A percentile compares a stretch with the other conserved stretches of the same genome.
Evolutionary conservation across 2,329 filamentous ascomycete species (phyloP).

Genomic region (Hypoxylon rubiginosum): DNA sequence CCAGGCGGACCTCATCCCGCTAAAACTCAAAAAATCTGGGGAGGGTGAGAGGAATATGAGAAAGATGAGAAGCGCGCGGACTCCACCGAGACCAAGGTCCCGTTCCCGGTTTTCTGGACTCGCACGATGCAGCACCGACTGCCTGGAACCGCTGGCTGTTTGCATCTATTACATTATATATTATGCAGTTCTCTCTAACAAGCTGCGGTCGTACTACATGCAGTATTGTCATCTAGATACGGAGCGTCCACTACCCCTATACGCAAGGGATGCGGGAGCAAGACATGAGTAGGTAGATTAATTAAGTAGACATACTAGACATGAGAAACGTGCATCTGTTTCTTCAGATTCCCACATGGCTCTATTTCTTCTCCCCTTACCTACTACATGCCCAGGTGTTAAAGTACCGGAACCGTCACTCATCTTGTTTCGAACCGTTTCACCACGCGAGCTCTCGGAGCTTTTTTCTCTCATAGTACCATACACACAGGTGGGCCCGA

Average conservation of each 20-base stretch:
- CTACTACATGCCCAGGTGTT: not conserved
- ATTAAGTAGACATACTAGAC: not conserved
- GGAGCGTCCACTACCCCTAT: not conserved
- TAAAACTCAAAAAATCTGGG: slow-evolving; percentile 38
- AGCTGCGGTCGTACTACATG: not conserved
- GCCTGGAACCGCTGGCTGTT: slow-evolving; percentile 15
- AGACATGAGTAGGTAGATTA: not conserved
- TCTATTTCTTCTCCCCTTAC: not conserved
- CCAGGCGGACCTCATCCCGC: slow-evolving; percentile 37
- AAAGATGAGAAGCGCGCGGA: not conserved
- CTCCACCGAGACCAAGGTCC: slow-evolving; percentile 19
- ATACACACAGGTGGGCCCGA: slow-evolving; percentile 1
- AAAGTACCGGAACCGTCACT: slow-evolving; percentile 2
- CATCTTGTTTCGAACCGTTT: slow-evolving; percentile 26
- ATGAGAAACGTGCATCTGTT: not conserved
- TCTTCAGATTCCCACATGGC: not conserved
- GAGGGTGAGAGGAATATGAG: slow-evolving; percentile 1
- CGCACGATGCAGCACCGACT: slow-evolving; percentile 22
- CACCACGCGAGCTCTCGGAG: slow-evolving; percentile 35
- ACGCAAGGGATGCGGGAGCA: slow-evolving; percentile 20
- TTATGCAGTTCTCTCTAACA: slow-evolving; percentile 2
- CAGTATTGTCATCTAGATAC: not conserved
- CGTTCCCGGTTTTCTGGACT: slow-evolving; percentile 37
- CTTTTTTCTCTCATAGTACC: slow-evolving; percentile 9
- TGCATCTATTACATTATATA: slow-evolving; percentile 4